Base-by-base conservation (phyloP, 805 yeast species). In the Saccharomycopsis fibuligera region DNA sequence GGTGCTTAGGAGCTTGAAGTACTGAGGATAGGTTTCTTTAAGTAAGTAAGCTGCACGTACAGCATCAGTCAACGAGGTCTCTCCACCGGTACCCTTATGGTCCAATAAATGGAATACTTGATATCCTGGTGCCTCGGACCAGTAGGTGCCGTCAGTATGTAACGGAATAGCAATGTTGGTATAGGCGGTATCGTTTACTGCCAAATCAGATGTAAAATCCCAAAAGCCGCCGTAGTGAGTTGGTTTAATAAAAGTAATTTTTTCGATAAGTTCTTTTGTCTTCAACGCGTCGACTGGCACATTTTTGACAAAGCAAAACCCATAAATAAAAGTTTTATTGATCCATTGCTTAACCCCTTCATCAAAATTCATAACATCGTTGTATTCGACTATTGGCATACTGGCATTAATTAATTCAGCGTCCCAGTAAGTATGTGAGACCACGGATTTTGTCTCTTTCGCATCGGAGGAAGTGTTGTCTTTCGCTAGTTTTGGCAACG, bases 161-260 rank as follows among this genome's bases (percentile, higher is more conserved):
- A 76, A 64, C 5, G 76, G 75, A 44, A 82, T 76, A 53, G 78
- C 83, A 48, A 81, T 68, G 57, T 80, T 79, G 14, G 87, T 81
- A 60, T 82, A 82, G 2, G 89, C 89, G 3, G 86, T 80, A 58
- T 82, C 89, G 50, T 77, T 75, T 65, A 76, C 79, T 41, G 80
- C 71, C 57, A 82, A 66, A 57, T 82, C 85, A 3, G 85, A 72
- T 9, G 88, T 82, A 62, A 83, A 82, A 59, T 81, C 86, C 87
- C 88, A 83, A 64, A 83, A 81, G 1, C 85, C 87, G n/a, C 87
- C 88, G 56, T 83, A 82, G 59, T 82, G 89, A 1, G 89, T 82
- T 23, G 80, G 80, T 37, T 84, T 68, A 43, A 81, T 74, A 59
- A 76, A 79, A 48, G 79, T 71, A 53, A 82, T 72, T 55, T 75